A percentile compares a stretch with the other conserved stretches of the same genome.
Evolutionary conservation across 352 stramenopile species (phyloP).

Genomic region (Thalassiosira hispida): DNA sequence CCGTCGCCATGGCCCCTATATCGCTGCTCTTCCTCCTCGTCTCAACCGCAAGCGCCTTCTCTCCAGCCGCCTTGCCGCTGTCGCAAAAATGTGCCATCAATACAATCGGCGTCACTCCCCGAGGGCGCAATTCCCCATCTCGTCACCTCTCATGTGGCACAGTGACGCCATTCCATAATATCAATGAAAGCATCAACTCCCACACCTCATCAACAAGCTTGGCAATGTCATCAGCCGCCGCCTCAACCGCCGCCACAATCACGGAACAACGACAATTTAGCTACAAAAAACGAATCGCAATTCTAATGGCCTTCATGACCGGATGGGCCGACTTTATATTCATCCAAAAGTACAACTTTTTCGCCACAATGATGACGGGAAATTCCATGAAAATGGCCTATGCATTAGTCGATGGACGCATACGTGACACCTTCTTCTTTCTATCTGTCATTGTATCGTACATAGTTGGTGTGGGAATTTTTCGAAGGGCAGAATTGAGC

Average conservation of each 20-base stretch:
- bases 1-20: background rate
- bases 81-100: slow-evolving; percentile 6
- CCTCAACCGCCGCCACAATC: background rate
- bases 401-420: slow-evolving; percentile 50
- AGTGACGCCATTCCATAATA: background rate
- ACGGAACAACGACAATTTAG: slow-evolving; percentile 23
- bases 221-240: background rate
- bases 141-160: background rate
- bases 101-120: background rate
- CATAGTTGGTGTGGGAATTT: slow-evolving; percentile 55
- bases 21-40: slow-evolving; percentile 15
- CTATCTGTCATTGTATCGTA: slow-evolving; percentile 60
- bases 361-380: slow-evolving; percentile 78
- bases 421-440: slow-evolving; percentile 58
- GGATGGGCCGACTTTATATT: slow-evolving; percentile 63
- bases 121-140: background rate
- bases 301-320: slow-evolving; percentile 72
- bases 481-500: slow-evolving; percentile 49
- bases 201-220: slow-evolving; percentile 1
- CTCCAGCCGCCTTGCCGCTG: slow-evolving; percentile 8
- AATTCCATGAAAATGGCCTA: slow-evolving; percentile 67
- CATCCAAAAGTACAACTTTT: slow-evolving; percentile 59
- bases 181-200: slow-evolving; percentile 8
- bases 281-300: slow-evolving; percentile 59
- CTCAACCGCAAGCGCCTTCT: slow-evolving; percentile 19